A percentile compares a stretch with the other conserved stretches of the same genome.
Conservation (phyloP, 2,329 filamentous ascomycete species). For the Diaporthe eres region DNA sequence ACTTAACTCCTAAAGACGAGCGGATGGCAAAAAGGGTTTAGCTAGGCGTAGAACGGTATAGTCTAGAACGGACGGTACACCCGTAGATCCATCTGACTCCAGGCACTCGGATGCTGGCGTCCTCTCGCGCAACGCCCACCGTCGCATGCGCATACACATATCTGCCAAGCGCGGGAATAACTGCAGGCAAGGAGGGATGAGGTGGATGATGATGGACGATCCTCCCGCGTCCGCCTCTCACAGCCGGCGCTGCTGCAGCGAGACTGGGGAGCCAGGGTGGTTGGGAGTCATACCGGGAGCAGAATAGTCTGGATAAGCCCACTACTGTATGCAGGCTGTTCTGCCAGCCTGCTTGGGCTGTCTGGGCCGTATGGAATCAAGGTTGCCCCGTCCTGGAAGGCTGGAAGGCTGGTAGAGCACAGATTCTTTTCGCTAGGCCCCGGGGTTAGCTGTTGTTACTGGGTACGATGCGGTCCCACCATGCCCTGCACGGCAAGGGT, state of each 20-base stretch:
- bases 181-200: constrained; percentile 1
- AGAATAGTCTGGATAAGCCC: not conserved
- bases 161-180: constrained; percentile 19
- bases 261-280: not conserved
- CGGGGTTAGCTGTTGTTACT: constrained; percentile 1
- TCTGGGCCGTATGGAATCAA: constrained; percentile 22
- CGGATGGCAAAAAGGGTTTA: not conserved
- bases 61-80: not conserved
- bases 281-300: constrained; percentile 26
- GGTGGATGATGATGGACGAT: constrained; percentile 10
- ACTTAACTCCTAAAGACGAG: constrained; percentile 27
- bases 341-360: not conserved
- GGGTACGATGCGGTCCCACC: not conserved
- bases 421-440: constrained; percentile 11
- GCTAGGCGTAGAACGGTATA: not conserved
- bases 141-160: constrained; percentile 7
- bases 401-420: not conserved
- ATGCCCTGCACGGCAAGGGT: constrained; percentile 19
- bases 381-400: constrained; percentile 22
- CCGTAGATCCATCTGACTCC: not conserved
- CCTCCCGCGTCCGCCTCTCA: not conserved
- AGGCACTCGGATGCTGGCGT: constrained; percentile 1
- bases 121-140: not conserved
- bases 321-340: not conserved
- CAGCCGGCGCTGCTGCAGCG: not conserved